phyloP scores from a whole-genome alignment of 2,329 filamentous ascomycete genomes.

The Cordyceps farinosa region DNA sequence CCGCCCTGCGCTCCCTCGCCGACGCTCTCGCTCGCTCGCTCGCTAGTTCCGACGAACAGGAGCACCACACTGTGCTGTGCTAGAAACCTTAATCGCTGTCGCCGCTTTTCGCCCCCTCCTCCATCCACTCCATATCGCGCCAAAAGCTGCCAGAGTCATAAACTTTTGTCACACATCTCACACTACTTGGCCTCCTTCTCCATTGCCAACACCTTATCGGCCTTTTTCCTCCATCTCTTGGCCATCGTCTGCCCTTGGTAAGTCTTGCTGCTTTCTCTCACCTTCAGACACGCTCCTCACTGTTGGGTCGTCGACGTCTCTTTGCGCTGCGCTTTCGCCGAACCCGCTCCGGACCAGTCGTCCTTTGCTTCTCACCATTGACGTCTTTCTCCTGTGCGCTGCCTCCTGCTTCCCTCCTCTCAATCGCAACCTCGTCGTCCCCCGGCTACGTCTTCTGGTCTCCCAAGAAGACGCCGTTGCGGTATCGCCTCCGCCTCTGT shows the following conservation, averaged over 20 bases:
- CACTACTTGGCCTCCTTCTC: slow-evolving; percentile 10
- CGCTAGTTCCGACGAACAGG: slow-evolving; percentile 8
- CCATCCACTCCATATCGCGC: slow-evolving; percentile 16
- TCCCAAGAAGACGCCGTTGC: background rate
- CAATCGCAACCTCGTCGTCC: background rate
- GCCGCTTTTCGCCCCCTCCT: slow-evolving; percentile 18
- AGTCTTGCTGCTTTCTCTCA: background rate
- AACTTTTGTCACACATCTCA: slow-evolving; percentile 17
- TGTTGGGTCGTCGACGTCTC: background rate
- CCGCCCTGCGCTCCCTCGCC: background rate
- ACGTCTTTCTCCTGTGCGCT: background rate
- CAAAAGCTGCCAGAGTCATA: slow-evolving; percentile 15
- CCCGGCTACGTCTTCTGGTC: background rate
- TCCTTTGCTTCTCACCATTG: background rate
- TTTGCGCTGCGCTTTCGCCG: slow-evolving; percentile 7
- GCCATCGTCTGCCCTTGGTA: background rate
- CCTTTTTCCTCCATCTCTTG: slow-evolving; percentile 1
- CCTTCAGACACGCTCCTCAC: background rate
- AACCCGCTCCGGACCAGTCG: background rate
- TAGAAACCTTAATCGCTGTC: slow-evolving; percentile 18
- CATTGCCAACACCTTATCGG: slow-evolving; percentile 9
- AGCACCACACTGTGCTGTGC: background rate
- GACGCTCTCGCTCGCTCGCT: background rate
- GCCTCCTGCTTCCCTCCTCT: background rate
- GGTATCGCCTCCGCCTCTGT: background rate